phyloP scores from a whole-genome alignment of 2,329 filamentous ascomycete species.

The Aspergillus novofumigatus region DNA sequence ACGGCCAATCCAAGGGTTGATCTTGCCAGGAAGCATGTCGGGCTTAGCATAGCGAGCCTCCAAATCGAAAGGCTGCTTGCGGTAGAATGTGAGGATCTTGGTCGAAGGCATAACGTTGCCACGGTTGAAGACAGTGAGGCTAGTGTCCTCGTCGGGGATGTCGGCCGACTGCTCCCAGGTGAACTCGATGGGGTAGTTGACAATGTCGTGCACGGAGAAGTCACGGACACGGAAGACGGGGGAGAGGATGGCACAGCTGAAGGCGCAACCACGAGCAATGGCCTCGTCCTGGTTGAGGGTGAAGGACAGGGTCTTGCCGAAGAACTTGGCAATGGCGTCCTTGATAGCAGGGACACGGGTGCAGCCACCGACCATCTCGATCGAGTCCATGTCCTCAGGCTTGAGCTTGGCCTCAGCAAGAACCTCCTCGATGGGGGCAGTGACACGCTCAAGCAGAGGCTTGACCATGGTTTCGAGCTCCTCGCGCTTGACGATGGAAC shows the following conservation, averaged over 20 bases:
- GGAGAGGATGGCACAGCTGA: constrained; percentile 95
- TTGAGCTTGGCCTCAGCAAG: constrained; percentile 90
- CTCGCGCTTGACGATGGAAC: constrained; percentile 82
- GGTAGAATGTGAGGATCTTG: constrained; percentile 99
- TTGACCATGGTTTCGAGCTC: constrained; percentile 89
- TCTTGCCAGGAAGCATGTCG: constrained; percentile 80
- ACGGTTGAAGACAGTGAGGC: constrained; percentile 93
- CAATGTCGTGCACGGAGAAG: constrained; percentile 95
- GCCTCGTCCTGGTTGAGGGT: constrained; percentile 98
- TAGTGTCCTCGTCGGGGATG: constrained; percentile 97
- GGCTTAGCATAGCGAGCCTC: constrained; percentile 91
- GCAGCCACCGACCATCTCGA: constrained; percentile 92
- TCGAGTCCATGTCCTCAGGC: constrained; percentile 83
- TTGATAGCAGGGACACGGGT: constrained; percentile 93
- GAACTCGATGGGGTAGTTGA: constrained; percentile 98
- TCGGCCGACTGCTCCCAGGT: constrained; percentile 98
- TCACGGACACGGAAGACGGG: constrained; percentile 98
- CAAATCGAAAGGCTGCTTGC: constrained; percentile 93
- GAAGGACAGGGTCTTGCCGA: constrained; percentile 87
- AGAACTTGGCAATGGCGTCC: constrained; percentile 83
- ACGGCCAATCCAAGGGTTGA: constrained; percentile 90
- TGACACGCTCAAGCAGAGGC: constrained; percentile 71
- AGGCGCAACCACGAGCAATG: constrained; percentile 89
- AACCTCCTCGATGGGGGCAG: constrained; percentile 77
- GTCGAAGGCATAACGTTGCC: constrained; percentile 96